Conservation (phyloP, 2,329 filamentous ascomycete genomes). For the Sclerotinia subarctica region DNA sequence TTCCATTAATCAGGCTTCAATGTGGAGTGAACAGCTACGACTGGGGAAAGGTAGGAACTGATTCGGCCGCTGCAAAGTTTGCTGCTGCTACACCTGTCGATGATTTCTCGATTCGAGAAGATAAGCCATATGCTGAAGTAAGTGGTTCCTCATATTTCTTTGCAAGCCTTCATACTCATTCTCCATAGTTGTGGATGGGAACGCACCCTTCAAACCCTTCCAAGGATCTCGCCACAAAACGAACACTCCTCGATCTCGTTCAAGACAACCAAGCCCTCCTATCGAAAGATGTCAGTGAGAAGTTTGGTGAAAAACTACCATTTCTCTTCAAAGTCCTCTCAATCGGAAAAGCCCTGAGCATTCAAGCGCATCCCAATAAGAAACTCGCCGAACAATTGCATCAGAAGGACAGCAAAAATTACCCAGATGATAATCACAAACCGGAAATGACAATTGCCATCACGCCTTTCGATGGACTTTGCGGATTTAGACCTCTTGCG, state of each 20-base stretch:
- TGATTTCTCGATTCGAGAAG: constrained; percentile 73
- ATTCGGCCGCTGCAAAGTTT: constrained; percentile 85
- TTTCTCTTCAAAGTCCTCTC: constrained; percentile 98
- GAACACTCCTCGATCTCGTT: constrained; percentile 81
- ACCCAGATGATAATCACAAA: constrained; percentile 99
- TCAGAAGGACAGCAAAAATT: constrained; percentile 83
- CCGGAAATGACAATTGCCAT: constrained; percentile 99
- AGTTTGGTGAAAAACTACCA: constrained; percentile 79
- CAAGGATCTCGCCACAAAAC: constrained; percentile 79
- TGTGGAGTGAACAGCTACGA: constrained; percentile 98
- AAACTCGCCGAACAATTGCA: constrained; percentile 88
- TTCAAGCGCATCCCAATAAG: constrained; percentile 96
- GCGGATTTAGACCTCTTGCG: constrained; percentile 82
- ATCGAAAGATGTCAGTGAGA: constrained; percentile 66
- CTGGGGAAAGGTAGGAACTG: constrained; percentile 90
- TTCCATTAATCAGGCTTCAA: constrained; percentile 80
- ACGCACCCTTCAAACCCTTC: constrained; percentile 96
- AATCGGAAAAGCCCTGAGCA: constrained; percentile 92
- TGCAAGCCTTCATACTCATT: constrained; percentile 40
- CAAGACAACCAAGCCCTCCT: constrained; percentile 83
- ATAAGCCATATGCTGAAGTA: constrained; percentile 94
- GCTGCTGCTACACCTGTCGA: constrained; percentile 77
- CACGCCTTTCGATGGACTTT: constrained; percentile 92
- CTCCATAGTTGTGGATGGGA: constrained; percentile 89
- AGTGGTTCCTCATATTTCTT: not conserved